phyloP scores from a whole-genome alignment of 352 stramenopile genomes.

The Phytophthora boehmeriae region DNA sequence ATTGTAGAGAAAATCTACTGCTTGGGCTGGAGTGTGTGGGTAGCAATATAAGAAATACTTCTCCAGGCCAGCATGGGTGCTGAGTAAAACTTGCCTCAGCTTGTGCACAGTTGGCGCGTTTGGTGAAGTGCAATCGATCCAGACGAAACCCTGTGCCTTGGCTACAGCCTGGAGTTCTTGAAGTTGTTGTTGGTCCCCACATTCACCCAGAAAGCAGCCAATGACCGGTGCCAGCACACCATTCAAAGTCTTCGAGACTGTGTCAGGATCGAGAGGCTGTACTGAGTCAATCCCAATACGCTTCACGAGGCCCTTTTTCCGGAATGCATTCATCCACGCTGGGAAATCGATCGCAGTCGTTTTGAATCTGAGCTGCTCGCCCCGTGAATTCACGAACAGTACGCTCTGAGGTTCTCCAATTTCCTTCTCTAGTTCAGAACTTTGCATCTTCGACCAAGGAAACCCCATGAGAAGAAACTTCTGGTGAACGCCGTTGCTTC shows the following conservation, averaged over 20 bases:
- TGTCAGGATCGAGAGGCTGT: background rate
- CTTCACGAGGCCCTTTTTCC: slow-evolving; percentile 28
- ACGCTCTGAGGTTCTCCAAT: slow-evolving; percentile 32
- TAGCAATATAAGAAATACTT: slow-evolving; percentile 46
- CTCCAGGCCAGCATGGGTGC: slow-evolving; percentile 18
- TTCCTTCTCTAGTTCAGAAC: slow-evolving; percentile 32
- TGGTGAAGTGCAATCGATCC: slow-evolving; percentile 21
- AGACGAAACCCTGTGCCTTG: slow-evolving; percentile 33
- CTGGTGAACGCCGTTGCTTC: slow-evolving; percentile 14
- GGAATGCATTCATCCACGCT: slow-evolving; percentile 15
- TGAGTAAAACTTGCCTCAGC: slow-evolving; percentile 31
- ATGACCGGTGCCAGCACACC: slow-evolving; percentile 21
- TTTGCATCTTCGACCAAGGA: slow-evolving; percentile 33
- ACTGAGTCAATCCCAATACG: slow-evolving; percentile 23
- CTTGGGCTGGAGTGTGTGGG: slow-evolving; percentile 22
- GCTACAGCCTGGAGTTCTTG: slow-evolving; percentile 17
- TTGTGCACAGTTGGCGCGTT: slow-evolving; percentile 7
- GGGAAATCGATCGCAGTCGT: slow-evolving; percentile 15
- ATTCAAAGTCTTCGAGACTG: slow-evolving; percentile 8
- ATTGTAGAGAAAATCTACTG: slow-evolving; percentile 20
- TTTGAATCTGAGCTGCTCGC: slow-evolving; percentile 5
- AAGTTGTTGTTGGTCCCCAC: slow-evolving; percentile 13
- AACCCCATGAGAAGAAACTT: slow-evolving; percentile 58
- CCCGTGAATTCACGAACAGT: slow-evolving; percentile 9
- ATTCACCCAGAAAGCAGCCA: slow-evolving; percentile 38